Evolutionary conservation across 1,139 yeast species (phyloP), one percentile per base, ranked within the genome.

Genomic region (Lodderomyces orthopsilosis): DNA sequence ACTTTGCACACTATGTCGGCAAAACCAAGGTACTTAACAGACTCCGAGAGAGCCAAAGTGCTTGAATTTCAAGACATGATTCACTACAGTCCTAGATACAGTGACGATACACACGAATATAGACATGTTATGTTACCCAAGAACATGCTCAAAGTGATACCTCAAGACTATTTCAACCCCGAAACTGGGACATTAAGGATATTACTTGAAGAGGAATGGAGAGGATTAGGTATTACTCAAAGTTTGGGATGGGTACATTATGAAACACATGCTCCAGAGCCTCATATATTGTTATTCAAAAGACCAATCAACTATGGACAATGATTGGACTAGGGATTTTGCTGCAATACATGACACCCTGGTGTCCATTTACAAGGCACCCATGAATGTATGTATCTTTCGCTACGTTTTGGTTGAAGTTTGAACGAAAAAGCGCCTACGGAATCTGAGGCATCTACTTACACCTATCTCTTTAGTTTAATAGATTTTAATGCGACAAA

Each of bases 191-290:
- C 98, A 0, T 75, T 94, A 54, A 82, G 96, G 53, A 88, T 94
- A 44, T 71, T 94, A 42, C 67, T 85, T 46, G 99, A 94, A 63
- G 98, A 93, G 54, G 99, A 94, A 65, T 94, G 99, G 99, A 77
- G 99, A 63, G 98, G 98, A 2, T 73, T 94, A 45, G 99, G 99
- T 3, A 90, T 94, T 57, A 94, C 98, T 9, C 99, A 93, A 64
- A 87, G 96, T 38, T 74, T 94, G 48, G 99, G 99, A 1, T 94
- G 99, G 99, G 94, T 79, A 41, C 98, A 94, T 64, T 94, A 93
- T 61, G 99, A 93, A 59, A 91, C 96, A 41, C 99, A 94, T 65
- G 83, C 97, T 0, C 99, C 98, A 28, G 99, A 94, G 63, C 99
- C 99, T 22, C 98, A 94, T 61, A 93, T 94, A 49, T 70, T 94